Percentiles rank a stretch among this genome's conserved stretches.
These are phyloP conservation scores for Sporothrix brunneoviolacea DNA, from an alignment of 2,329 filamentous ascomycete species.

Conservation along the genomic window DNA sequence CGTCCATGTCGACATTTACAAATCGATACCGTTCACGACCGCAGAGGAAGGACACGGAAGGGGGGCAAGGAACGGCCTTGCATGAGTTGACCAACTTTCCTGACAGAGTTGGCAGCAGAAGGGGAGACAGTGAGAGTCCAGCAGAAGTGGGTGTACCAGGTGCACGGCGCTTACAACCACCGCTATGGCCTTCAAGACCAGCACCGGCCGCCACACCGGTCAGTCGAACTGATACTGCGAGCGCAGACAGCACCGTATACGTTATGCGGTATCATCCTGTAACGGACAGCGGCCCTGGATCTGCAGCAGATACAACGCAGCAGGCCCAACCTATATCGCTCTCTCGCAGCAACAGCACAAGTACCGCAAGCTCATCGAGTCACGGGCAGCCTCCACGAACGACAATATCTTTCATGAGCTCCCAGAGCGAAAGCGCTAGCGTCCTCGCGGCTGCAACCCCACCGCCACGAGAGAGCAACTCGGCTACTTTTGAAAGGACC, in stretches of 20 bases:
- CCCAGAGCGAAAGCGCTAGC: conserved; percentile 7
- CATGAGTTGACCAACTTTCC: not conserved
- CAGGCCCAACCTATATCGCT: conserved; percentile 1
- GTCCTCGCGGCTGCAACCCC: conserved; percentile 11
- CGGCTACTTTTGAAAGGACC: no score
- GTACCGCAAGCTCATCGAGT: conserved; percentile 9
- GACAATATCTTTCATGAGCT: conserved; percentile 4
- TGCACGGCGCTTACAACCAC: conserved; percentile 32
- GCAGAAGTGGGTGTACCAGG: not conserved
- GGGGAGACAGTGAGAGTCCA: conserved; percentile 18
- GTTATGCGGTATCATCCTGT: conserved; percentile 54
- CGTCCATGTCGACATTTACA: conserved; percentile 30
- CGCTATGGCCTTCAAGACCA: conserved; percentile 50
- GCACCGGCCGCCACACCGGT: conserved; percentile 48
- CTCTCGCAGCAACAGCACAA: conserved; percentile 16
- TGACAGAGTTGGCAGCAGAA: conserved; percentile 18
- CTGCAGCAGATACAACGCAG: conserved; percentile 2
- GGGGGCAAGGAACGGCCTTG: not conserved
- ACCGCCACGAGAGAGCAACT: no score
- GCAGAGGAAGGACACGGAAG: conserved; percentile 14
- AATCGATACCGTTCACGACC: conserved; percentile 32
- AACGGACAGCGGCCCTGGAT: conserved; percentile 34
- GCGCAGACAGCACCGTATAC: conserved; percentile 58
- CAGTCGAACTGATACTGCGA: conserved; percentile 56
- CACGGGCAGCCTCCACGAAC: conserved; percentile 1